phyloP scores from a whole-genome alignment of 2,329 filamentous ascomycete species.

The Annulohypoxylon truncatum region DNA sequence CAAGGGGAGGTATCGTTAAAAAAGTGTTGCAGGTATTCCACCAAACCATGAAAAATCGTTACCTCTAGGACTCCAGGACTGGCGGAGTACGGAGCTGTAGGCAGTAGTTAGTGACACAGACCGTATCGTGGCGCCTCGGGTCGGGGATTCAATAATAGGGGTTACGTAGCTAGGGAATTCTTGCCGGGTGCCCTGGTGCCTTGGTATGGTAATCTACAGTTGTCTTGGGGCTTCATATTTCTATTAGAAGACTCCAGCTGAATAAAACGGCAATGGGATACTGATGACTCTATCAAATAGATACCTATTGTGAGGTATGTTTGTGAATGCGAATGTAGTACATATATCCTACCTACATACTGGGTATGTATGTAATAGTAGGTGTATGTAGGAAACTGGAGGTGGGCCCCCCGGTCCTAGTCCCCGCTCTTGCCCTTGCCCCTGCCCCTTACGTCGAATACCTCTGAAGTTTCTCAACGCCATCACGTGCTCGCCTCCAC shows the following conservation, averaged over 20 bases:
- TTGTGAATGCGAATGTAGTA: not conserved
- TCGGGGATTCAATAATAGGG: not conserved
- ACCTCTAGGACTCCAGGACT: not conserved
- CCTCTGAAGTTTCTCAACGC: not conserved
- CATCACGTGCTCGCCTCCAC: constrained; percentile 30
- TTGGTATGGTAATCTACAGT: not conserved
- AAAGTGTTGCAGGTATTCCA: too few species aligned
- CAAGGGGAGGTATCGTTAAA: not conserved
- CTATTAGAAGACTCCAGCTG: not conserved
- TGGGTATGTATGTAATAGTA: not conserved
- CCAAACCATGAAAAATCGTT: not conserved
- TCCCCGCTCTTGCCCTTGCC: not conserved
- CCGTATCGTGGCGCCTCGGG: not conserved
- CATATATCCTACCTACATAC: not conserved
- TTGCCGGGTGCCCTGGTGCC: not conserved
- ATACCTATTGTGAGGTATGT: constrained; percentile 4
- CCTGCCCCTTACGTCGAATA: constrained; percentile 23
- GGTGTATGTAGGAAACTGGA: not conserved
- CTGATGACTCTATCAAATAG: not conserved
- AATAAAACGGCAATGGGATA: not conserved
- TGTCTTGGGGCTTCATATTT: not conserved
- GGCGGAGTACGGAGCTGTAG: not conserved
- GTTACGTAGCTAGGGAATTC: not conserved
- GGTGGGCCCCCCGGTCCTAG: not conserved
- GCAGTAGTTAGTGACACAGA: not conserved